phyloP scores from a whole-genome alignment of 2,329 filamentous ascomycete genomes.

The Aspergillus sp. region DNA sequence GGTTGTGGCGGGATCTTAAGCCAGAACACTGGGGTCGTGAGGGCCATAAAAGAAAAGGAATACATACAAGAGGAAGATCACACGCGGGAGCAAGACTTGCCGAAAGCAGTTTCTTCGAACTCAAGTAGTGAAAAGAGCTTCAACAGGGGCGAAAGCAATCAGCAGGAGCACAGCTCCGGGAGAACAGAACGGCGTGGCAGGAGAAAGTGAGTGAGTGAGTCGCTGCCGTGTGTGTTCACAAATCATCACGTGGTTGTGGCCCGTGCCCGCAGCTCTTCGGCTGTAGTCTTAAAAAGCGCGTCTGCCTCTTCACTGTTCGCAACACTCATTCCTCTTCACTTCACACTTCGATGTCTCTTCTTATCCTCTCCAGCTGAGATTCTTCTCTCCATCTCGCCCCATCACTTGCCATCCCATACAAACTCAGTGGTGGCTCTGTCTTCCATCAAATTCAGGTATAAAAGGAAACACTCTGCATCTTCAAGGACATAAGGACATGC shows the following conservation, averaged over 20 bases:
- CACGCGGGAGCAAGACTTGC: background rate
- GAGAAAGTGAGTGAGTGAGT: background rate
- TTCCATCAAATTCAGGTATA: too few relatives aligned
- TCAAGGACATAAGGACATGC: too few relatives aligned
- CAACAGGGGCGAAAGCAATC: background rate
- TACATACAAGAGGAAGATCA: constrained; percentile 1
- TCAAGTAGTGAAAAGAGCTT: too few relatives aligned
- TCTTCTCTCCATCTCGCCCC: too few relatives aligned
- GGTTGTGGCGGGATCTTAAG: constrained; percentile 6
- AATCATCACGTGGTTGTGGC: background rate
- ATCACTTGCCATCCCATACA: too few relatives aligned
- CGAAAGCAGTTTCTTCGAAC: background rate
- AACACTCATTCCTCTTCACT: too few relatives aligned
- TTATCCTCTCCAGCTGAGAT: too few relatives aligned
- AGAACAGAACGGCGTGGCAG: background rate
- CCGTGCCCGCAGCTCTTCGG: background rate
- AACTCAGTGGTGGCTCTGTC: too few relatives aligned
- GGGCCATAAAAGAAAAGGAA: background rate
- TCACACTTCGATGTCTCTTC: too few relatives aligned
- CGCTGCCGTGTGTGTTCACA: background rate
- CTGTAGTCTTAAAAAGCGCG: too few relatives aligned
- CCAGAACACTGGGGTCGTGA: background rate
- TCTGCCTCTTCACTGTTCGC: too few relatives aligned
- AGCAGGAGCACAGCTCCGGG: background rate
- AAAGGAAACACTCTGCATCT: too few relatives aligned